phyloP scores from a whole-genome alignment of 192 early-diverging fungal species.

The Spizellomyces sp. region DNA sequence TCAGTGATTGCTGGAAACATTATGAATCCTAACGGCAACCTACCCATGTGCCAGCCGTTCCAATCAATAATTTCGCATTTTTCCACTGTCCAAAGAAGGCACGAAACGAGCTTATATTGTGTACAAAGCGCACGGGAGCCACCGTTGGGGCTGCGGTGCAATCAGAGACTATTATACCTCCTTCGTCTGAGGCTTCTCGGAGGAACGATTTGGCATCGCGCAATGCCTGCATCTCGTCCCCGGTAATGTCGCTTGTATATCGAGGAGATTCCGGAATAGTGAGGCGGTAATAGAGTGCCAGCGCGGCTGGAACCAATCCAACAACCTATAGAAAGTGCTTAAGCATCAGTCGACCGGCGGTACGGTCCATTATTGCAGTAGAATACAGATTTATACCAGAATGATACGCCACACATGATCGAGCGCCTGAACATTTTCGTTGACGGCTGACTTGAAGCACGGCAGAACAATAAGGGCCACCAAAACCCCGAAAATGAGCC shows the following conservation, averaged over 20 bases:
- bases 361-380: too few species aligned
- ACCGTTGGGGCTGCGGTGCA: background rate
- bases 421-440: too few species aligned
- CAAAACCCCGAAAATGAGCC: too few species aligned
- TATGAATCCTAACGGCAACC: background rate
- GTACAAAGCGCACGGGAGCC: background rate
- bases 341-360: too few species aligned
- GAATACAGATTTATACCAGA: too few species aligned
- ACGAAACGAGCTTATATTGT: background rate
- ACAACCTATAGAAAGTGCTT: slow-evolving; percentile 39
- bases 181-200: background rate
- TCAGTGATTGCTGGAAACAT: background rate
- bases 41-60: slow-evolving; percentile 13
- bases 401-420: too few species aligned
- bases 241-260: slow-evolving; percentile 61
- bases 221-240: slow-evolving; percentile 54
- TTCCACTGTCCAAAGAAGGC: slow-evolving; percentile 72
- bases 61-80: slow-evolving; percentile 69
- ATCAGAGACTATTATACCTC: background rate
- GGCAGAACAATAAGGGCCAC: too few species aligned
- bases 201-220: slow-evolving; percentile 50
- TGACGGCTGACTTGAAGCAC: too few species aligned
- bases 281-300: slow-evolving; percentile 80
- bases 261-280: slow-evolving; percentile 86
- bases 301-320: slow-evolving; percentile 71